phyloP scores from a whole-genome alignment of 176 grass and related monocot species.

The Rhynchospora breviuscula region DNA sequence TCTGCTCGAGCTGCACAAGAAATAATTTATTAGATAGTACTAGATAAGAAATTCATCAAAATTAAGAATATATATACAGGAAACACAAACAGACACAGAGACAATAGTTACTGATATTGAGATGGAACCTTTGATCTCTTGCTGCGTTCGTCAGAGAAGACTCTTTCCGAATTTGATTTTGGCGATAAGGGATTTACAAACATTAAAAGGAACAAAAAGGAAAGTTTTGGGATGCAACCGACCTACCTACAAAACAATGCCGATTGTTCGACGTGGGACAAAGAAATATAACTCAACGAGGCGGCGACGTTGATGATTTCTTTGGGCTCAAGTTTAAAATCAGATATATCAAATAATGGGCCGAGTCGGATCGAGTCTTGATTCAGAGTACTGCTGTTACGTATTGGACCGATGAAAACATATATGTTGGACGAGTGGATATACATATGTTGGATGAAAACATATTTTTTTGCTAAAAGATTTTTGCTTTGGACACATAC shows the following conservation, averaged over 20 bases:
- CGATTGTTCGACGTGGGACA: neutral
- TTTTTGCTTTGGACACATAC: too few relatives aligned
- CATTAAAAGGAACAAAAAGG: neutral
- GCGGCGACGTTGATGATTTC: neutral
- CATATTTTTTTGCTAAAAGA: too few relatives aligned
- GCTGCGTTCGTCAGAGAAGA: neutral
- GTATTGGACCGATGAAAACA: too few relatives aligned
- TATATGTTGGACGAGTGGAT: too few relatives aligned
- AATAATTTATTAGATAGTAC: neutral
- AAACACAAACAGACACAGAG: neutral
- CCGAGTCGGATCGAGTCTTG: neutral
- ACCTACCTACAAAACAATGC: neutral
- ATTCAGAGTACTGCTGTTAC: too few relatives aligned
- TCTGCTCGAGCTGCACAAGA: neutral
- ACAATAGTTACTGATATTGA: neutral
- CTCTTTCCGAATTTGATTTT: neutral
- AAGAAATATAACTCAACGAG: neutral
- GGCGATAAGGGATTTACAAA: neutral
- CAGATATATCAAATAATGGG: neutral
- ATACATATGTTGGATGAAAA: too few relatives aligned
- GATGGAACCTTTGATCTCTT: neutral
- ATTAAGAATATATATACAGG: neutral
- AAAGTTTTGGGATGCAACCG: neutral
- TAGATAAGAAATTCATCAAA: neutral
- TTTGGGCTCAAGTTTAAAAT: neutral